These are phyloP conservation scores for Pichia membranifaciens DNA, from an alignment of 805 yeast species.

Conservation along the genomic window DNA sequence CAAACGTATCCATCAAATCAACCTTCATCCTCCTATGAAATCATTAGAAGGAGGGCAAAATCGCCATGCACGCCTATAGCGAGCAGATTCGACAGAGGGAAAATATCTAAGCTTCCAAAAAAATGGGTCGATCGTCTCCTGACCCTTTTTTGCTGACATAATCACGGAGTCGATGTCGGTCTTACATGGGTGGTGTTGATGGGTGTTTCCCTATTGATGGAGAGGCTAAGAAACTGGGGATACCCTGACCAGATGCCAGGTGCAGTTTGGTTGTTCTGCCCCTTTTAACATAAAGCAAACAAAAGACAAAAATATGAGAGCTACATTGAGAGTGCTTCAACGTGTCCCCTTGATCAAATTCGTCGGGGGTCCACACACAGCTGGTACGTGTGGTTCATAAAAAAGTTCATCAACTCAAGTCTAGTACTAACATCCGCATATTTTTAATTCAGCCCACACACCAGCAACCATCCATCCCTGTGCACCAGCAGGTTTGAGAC, in stretches of 20 bases:
- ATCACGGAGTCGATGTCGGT: conserved; percentile 8
- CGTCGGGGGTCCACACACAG: conserved; percentile 71
- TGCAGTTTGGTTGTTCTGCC: no score
- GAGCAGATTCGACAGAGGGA: neutral
- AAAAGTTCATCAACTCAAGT: no score
- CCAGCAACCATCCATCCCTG: conserved; percentile 31
- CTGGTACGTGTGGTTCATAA: conserved; percentile 41
- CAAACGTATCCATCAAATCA: no score
- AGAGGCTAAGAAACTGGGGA: no score
- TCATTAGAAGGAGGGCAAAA: no score
- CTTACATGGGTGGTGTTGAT: neutral
- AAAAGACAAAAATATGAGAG: conserved; percentile 26
- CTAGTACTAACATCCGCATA: neutral
- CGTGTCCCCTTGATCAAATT: conserved; percentile 76
- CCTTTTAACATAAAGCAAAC: neutral
- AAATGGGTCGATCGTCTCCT: conserved; percentile 17
- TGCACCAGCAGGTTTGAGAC: conserved; percentile 33
- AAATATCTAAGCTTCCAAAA: no score
- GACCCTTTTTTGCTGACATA: conserved; percentile 8
- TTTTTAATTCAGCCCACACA: conserved; percentile 15
- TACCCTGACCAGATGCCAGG: neutral
- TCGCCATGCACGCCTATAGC: neutral
- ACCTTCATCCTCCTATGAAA: no score
- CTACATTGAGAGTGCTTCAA: conserved; percentile 22
- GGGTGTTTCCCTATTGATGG: no score